Conservation (phyloP, 2,329 filamentous ascomycete species). For the Alternaria tenuissima region DNA sequence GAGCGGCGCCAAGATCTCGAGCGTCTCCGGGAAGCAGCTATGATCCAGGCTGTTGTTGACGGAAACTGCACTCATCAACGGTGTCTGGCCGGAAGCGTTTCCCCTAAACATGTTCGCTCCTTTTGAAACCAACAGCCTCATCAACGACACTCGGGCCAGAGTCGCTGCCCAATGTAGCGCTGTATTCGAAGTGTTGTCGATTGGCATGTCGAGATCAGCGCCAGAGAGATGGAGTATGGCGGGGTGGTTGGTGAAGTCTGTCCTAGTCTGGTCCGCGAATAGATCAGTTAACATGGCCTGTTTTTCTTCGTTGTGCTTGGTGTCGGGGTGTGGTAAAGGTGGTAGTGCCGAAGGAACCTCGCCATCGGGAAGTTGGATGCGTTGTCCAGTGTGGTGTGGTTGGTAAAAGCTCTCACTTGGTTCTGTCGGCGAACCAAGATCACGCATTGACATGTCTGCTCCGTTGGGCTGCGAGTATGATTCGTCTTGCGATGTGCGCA, state of each 20-base stretch:
- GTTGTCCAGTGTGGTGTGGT: conserved; percentile 55
- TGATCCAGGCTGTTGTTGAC: conserved; percentile 96
- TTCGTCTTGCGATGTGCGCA: conserved; percentile 59
- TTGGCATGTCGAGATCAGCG: conserved; percentile 87
- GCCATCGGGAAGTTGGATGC: conserved; percentile 55
- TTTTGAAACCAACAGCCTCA: conserved; percentile 80
- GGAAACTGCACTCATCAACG: conserved; percentile 88
- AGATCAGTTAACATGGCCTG: conserved; percentile 82
- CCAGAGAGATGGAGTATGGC: conserved; percentile 78
- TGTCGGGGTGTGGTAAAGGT: conserved; percentile 67
- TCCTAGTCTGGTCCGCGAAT: conserved; percentile 64
- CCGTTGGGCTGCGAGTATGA: conserved; percentile 54
- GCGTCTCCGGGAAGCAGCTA: conserved; percentile 85
- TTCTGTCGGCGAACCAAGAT: conserved; percentile 72
- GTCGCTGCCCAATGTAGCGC: conserved; percentile 97
- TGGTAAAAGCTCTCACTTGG: conserved; percentile 76
- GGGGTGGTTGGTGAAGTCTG: conserved; percentile 77
- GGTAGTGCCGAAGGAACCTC: conserved; percentile 68
- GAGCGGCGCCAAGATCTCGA: conserved; percentile 87
- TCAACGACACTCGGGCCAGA: conserved; percentile 81
- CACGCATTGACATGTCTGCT: conserved; percentile 68
- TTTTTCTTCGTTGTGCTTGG: conserved; percentile 77
- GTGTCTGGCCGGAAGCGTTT: conserved; percentile 89
- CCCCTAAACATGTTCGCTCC: conserved; percentile 89
- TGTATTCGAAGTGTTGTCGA: conserved; percentile 88